phyloP scores from a whole-genome alignment of 2,329 filamentous ascomycete genomes.

The Fusarium sp. region DNA sequence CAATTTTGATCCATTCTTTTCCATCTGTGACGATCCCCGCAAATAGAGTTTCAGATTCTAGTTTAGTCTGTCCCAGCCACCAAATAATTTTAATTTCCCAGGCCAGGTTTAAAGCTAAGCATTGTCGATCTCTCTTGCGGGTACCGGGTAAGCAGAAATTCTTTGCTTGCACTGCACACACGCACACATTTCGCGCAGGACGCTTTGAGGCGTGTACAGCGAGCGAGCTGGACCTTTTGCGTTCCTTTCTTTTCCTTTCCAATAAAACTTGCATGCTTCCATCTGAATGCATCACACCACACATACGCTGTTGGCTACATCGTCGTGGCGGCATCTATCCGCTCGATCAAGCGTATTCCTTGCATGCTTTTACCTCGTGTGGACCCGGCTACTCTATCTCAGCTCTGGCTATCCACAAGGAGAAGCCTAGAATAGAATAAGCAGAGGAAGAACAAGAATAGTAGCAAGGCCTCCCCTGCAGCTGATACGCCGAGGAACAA shows the following conservation, averaged over 20 bases:
- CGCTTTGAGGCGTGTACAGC: no score
- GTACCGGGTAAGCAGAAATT: background rate
- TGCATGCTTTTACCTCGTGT: background rate
- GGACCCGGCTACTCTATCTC: background rate
- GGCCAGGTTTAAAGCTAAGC: no score
- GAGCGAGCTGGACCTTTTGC: background rate
- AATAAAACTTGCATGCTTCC: background rate
- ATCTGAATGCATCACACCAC: background rate
- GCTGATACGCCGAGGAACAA: no score
- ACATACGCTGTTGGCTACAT: background rate
- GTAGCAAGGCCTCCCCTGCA: no score
- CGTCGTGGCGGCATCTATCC: slow-evolving; percentile 5
- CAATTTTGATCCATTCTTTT: slow-evolving; percentile 13
- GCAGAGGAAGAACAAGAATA: no score
- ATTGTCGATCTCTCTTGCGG: slow-evolving; percentile 2
- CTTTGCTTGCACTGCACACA: no score
- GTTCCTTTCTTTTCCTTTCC: background rate
- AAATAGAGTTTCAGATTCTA: slow-evolving; percentile 22
- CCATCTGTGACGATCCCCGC: slow-evolving; percentile 13
- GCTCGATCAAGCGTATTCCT: slow-evolving; percentile 1
- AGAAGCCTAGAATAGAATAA: no score
- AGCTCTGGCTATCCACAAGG: no score
- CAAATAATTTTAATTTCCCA: background rate
- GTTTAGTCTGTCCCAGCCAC: slow-evolving; percentile 18
- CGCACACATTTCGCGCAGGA: no score